Conservation (phyloP, 2,329 filamentous ascomycete genomes). For the Xylariaceae sp. region DNA sequence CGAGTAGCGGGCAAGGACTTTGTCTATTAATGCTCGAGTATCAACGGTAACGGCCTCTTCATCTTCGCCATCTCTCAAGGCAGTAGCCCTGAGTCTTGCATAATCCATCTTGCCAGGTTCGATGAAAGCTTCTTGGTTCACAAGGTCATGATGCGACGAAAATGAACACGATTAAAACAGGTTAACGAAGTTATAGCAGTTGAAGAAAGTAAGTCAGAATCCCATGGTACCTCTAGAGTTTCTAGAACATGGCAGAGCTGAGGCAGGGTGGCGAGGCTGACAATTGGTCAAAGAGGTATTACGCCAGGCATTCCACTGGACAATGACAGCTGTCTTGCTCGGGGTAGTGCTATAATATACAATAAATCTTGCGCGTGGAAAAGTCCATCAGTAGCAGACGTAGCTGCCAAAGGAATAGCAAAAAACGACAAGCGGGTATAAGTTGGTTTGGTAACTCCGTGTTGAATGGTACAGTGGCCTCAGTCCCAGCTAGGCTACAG, state of each 20-base stretch:
- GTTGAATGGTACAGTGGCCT: background rate
- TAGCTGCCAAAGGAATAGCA: conserved; percentile 4
- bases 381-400: background rate
- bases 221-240: background rate
- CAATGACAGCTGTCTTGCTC: background rate
- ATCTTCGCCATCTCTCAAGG: conserved; percentile 83
- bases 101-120: conserved; percentile 65
- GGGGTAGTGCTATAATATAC: background rate
- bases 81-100: conserved; percentile 80
- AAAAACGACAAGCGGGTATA: conserved; percentile 2
- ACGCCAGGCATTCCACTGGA: conserved; percentile 9
- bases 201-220: background rate
- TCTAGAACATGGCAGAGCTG: background rate
- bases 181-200: no score
- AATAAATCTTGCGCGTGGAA: background rate
- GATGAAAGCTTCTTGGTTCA: conserved; percentile 9
- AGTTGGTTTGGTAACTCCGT: background rate
- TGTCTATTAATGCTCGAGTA: conserved; percentile 94
- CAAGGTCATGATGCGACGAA: conserved; percentile 24
- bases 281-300: conserved; percentile 3
- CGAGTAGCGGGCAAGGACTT: conserved; percentile 93
- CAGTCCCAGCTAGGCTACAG: conserved; percentile 11
- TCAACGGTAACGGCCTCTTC: conserved; percentile 99
- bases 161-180: no score
- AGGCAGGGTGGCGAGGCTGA: conserved; percentile 7